A percentile compares a stretch with the other conserved stretches of the same genome.
These are phyloP conservation scores for Aphanomyces invadans DNA, from an alignment of 352 stramenopile genomes.

Conservation along the genomic window DNA sequence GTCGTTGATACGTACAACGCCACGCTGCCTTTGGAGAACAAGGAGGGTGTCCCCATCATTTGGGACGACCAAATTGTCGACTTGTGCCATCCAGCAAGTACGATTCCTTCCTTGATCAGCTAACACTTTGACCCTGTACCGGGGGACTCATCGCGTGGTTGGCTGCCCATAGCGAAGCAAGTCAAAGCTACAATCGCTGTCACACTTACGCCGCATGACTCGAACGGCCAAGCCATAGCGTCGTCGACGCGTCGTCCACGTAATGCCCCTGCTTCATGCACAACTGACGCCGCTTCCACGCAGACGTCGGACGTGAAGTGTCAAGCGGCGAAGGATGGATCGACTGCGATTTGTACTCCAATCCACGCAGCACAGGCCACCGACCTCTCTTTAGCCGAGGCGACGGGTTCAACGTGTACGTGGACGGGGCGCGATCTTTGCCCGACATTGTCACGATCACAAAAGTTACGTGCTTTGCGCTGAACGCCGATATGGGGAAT, in stretches of 20 bases:
- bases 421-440: conserved; percentile 66
- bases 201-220: neutral
- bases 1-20: neutral
- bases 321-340: neutral
- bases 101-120: too few relatives aligned
- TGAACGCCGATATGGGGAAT: conserved; percentile 44
- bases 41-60: neutral
- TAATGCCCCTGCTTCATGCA: neutral
- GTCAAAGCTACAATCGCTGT: neutral
- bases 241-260: too few relatives aligned
- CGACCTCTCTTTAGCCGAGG: conserved; percentile 40
- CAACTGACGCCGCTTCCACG: too few relatives aligned
- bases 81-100: neutral
- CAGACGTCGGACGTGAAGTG: too few relatives aligned
- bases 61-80: neutral
- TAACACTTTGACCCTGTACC: too few relatives aligned
- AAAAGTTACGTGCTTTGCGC: conserved; percentile 59
- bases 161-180: conserved; percentile 7
- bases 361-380: neutral
- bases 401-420: conserved; percentile 73
- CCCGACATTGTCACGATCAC: conserved; percentile 61
- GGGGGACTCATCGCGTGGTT: too few relatives aligned
- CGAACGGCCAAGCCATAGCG: neutral
- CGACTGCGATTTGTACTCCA: conserved; percentile 4
- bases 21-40: neutral